Base-by-base conservation (phyloP, 2,329 filamentous ascomycete species). In the Aureobasidium musti region DNA sequence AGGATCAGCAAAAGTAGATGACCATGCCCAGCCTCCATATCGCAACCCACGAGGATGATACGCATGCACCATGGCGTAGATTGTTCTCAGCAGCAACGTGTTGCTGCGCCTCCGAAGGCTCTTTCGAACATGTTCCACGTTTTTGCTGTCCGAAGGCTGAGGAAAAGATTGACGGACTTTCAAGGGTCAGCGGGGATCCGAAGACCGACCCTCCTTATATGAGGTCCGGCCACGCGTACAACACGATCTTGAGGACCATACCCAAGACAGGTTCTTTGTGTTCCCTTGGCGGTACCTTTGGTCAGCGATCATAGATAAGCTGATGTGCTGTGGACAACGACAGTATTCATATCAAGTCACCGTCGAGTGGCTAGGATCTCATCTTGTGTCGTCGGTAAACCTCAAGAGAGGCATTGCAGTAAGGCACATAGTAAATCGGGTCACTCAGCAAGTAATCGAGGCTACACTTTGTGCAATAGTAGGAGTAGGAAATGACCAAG, bases 21-120 rank as follows among this genome's bases (percentile, higher is more conserved):
- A 64, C 61, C 26, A 54, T 49, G 61, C 49, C 61, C 41, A 64
- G 61, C 43, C 61, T n/a, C 33, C 47, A 63, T 43, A 39, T 50
- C 59, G 28, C n/a, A 14, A 35, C 35, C 35, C n/a, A 30, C 14
- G 33, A 21, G 1, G 21, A 7, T 13, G 47, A 33, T 52, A 52
- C 17, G 35, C 60, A 53, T 53, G 47, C 23, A 53, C 30, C 3
- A 63, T 63, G 47, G 37, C 47, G 41, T 63, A 41, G 45, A 11
- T 21, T 23, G 17, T n/a, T 21, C 14, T 10, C 35, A 23, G 17
- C 43, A 33, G 17, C 14, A 52, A 52, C 59, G 45, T 63, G 43
- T 39, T 33, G 43, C 60, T 63, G 60, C 57, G 43, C 47, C 47
- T 53, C 47, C 21, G 39, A 53, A 52, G 21, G 8, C 10, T 21